Base-by-base conservation (phyloP, 257 asterid genomes). In the Leonotis leonurus region DNA sequence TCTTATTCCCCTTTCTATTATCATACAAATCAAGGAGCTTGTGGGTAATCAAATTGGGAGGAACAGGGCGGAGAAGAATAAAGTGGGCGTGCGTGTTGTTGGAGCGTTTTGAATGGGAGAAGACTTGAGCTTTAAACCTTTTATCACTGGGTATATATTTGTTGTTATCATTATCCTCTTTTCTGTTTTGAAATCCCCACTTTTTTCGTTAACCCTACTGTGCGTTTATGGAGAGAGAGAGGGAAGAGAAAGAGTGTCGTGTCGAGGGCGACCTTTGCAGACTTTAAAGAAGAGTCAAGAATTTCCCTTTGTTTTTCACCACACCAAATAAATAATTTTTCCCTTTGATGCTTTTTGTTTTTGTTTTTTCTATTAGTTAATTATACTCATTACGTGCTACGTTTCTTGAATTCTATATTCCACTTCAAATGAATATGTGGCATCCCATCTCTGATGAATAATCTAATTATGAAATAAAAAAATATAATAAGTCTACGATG, bases 41-140 rank as follows among this genome's bases (percentile, higher is more conserved):
- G n/a, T n/a, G 36, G 30, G 65, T 4, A 27, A 52, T 12, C 6
- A 27, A 62, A 59, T 35, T 48, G 56, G 56, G 41, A 14, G 40
- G 51, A 37, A 35, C 36, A 22, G 36, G 67, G 62, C 61, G 58
- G 52, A 62, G 69, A 57, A 66, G 70, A 48, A 72, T 48, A 66
- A 72, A 60, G 69, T 54, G 57, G 60, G 55, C 52, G 68, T 65
- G 68, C 62, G 71, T 43, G 67, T 63, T 56, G 54, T 40, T 56
- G 66, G 43, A 54, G 75, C 44, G 41, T 64, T 64, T 71, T 62
- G 35, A 71, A 65, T 65, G 63, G 62, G 39, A 53, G 69, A 49
- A 53, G 69, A 22, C 54, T 60, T 60, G 41, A 26, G 35, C 49
- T 57, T 35, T 36, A 56, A 30, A 6, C 56, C 12, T 40, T 57